A percentile compares a stretch with the other conserved stretches of the same genome.
Conservation (phyloP, 2,329 filamentous ascomycete genomes). For the Nemania diffusa region DNA sequence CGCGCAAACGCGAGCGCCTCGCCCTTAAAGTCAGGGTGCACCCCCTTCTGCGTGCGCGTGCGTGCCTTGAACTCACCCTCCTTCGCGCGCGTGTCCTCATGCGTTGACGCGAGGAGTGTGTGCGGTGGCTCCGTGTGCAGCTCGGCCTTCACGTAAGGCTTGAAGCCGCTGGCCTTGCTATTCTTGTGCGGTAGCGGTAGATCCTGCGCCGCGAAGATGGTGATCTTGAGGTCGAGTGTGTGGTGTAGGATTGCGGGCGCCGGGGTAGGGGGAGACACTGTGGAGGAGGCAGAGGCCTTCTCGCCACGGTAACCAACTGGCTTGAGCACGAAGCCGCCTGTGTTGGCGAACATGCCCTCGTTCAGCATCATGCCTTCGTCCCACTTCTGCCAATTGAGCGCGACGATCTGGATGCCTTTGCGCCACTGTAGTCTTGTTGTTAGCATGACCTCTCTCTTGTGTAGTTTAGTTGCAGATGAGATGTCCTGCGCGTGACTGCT, state of each 20-base stretch:
- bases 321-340: conserved; percentile 87
- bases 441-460: conserved; percentile 4
- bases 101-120: conserved; percentile 37
- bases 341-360: conserved; percentile 87
- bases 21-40: conserved; percentile 70
- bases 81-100: conserved; percentile 64
- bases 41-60: conserved; percentile 67
- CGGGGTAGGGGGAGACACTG: conserved; percentile 36
- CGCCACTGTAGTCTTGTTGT: conserved; percentile 66
- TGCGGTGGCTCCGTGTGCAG: conserved; percentile 75
- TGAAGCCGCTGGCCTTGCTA: conserved; percentile 66
- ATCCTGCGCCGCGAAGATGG: conserved; percentile 79
- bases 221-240: conserved; percentile 75
- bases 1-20: conserved; percentile 68
- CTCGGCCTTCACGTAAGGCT: conserved; percentile 85
- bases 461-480: not conserved
- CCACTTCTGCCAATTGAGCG: conserved; percentile 91
- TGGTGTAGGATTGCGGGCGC: conserved; percentile 58
- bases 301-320: conserved; percentile 67
- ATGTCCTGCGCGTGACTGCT: not conserved
- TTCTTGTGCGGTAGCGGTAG: conserved; percentile 72
- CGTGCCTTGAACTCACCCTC: conserved; percentile 68
- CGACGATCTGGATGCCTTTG: conserved; percentile 88
- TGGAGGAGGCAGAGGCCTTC: conserved; percentile 44
- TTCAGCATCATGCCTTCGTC: conserved; percentile 97